Base-by-base conservation (phyloP, 768 basidiomycete genomes). In the Tylopilus subfusipes region DNA sequence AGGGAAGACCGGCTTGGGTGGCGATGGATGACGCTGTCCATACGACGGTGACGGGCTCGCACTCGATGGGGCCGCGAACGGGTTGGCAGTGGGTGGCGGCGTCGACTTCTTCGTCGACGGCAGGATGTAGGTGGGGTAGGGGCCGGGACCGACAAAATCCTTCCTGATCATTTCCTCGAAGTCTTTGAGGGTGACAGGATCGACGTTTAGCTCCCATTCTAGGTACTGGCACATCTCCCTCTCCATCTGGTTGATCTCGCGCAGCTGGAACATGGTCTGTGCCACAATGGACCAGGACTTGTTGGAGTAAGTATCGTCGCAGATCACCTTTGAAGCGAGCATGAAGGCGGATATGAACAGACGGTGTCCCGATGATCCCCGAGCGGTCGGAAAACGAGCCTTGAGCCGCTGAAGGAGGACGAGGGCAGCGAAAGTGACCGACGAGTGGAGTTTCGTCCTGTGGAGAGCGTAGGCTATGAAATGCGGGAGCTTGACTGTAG, bases 271-370 rank as follows among this genome's bases (percentile, higher is more conserved):
- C 82, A 93, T 86, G 27, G 83, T 85, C 69, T 94, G 90, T 0
- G 89, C 92, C 38, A 95, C 93, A 42, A 94, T 88, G 6, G 83
- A 82, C 93, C 93, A 95, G 0, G 88, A 90, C 67, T 93, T 92
- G 80, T 94, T 94, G 16, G 88, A 91, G 68, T 94, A 95, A 0
- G 91, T 94, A 63, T 94, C 92, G 75, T 95, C 92, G 72, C 92
- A 93, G 46, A 93, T 88, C n/a, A 93, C 88, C 66, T 86, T 86
- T 3, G 78, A 80, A 0, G 84, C 78, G 61, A 86, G 82, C 86
- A 88, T 88, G 64, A 88, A 85, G 0, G 87, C 84, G 0, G 83
- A 84, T 14, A 89, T 80, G 63, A 88, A 88, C 0, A 89, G 66
- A 0, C 88, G 78, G 52, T 89, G 87, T 0, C 88, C 88, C 0